Base-by-base conservation (phyloP, 139 green algal species). In the Coelastrella sp. region DNA sequence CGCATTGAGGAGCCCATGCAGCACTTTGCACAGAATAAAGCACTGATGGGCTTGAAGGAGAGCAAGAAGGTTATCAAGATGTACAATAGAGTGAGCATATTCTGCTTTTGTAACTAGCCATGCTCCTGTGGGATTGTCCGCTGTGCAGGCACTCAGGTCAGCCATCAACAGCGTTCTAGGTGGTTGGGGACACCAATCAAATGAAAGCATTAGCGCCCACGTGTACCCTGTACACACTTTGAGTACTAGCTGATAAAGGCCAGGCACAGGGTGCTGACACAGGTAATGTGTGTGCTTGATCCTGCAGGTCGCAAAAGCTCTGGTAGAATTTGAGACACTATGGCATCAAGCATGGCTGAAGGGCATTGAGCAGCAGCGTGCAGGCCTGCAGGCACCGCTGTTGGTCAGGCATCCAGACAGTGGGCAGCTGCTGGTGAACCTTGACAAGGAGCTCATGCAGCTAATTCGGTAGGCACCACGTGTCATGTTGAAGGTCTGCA, bases 311-410 rank as follows among this genome's bases (percentile, higher is more conserved):
- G 95, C 96, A 73, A 96, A 95, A 92, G 95, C 96, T 19, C 95
- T 99, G 61, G 94, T 99, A 15, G 97, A 99, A 94, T 99, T 99
- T 94, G 97, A 99, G 93, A 95, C 92, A 49, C 94, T 99, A 14
- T 98, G 96, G 96, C 93, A 97, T 85, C 91, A 95, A 79, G 87
- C 87, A 1, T 91, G 87, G 87, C 66, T 91, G 19, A 87, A 87
- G 63, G 87, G 87, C 82, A 97, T 97, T 78, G 94, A 97, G 82
- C 91, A 93, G 78, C 93, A 94, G 92, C 96, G 97, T 90, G 94
- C 95, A 6, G 95, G 96, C 22, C 93, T 99, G 90, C 88, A 96
- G 17, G 94, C 95, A 20, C 96, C 97, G 15, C 91, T 99, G 81
- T 95, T 99, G 59, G 94, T 98, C 57, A 89, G 95, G 59, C 96